Base-by-base conservation (phyloP, 805 yeast genomes). In the Wickerhamiella galacta region DNA sequence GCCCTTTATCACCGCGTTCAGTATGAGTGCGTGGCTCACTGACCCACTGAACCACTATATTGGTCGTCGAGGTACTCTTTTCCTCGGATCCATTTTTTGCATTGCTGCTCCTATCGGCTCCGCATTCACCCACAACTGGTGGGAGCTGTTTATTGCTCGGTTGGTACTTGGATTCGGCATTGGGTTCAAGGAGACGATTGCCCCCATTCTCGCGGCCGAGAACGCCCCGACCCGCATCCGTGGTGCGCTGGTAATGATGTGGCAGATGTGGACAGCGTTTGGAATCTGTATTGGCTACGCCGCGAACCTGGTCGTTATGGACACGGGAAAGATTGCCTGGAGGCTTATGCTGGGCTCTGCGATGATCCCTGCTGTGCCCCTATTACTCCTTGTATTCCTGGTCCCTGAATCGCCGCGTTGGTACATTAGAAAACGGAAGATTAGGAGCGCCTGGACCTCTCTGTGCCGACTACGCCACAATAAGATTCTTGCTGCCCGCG, bases 251-350 rank as follows among this genome's bases (percentile, higher is more conserved):
- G 71, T 72, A 31, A 72, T 73, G 75, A 58, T 69, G 54, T 74
- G 79, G 77, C 81, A 75, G 55, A 69, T 71, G 44, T 73, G 72
- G 60, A 72, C 79, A n/a, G 80, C 81, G 2, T 67, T 73, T 33
- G 82, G 82, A 38, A 72, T 75, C 40, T 67, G 70, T 68, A 58
- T 74, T 42, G 81, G 81, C 15, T 70, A 70, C 39, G 68, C 71
- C 21, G 60, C 73, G 14, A 62, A 66, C 17, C 62, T 72, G 38
- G 75, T 74, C 1, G 70, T 73, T 47, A 64, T 66, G 19, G 60
- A 68, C 34, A 55, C 58, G 11, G 58, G 57, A 11, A 25, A 16
- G 18, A 54, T 68, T 35, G 61, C 68, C 40, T 74, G 81, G 80
- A 61, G 81, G 45, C 55, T 71, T 24, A 72, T 72, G 78, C 56